Percentiles rank a stretch among this genome's conserved stretches.
phyloP scores from a whole-genome alignment of 1,139 yeast species.

The Sugiyamaella novakii region DNA sequence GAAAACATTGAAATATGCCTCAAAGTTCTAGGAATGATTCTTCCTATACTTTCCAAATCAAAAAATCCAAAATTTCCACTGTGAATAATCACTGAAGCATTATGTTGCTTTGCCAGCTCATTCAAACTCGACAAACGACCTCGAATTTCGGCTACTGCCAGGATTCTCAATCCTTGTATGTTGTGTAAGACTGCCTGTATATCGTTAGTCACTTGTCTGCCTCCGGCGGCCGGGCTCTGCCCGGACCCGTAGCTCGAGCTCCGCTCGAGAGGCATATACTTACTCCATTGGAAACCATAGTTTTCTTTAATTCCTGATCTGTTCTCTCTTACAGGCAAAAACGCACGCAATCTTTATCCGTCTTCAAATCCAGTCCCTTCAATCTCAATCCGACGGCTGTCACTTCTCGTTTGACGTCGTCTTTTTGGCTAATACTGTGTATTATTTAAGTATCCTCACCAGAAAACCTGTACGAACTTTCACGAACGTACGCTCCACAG shows the following conservation, averaged over 20 bases:
- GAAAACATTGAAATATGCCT: conserved; percentile 72
- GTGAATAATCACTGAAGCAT: conserved; percentile 60
- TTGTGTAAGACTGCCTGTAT: conserved; percentile 14
- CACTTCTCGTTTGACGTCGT: not conserved
- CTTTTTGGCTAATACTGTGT: not conserved
- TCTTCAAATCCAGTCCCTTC: not conserved
- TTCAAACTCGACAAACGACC: conserved; percentile 54
- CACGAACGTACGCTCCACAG: too few relatives aligned
- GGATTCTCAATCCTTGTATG: conserved; percentile 46
- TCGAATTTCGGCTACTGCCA: conserved; percentile 59
- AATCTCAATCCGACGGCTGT: too few relatives aligned
- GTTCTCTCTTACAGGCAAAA: too few relatives aligned
- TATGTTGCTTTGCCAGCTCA: conserved; percentile 48
- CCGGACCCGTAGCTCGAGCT: not conserved
- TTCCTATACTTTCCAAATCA: conserved; percentile 58
- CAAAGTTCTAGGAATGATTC: conserved; percentile 46
- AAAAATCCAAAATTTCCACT: conserved; percentile 83
- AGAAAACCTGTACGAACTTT: not conserved
- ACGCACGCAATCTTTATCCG: too few relatives aligned
- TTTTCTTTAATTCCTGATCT: too few relatives aligned
- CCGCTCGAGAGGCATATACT: conserved; percentile 6
- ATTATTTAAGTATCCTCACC: not conserved
- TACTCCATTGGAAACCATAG: conserved; percentile 24
- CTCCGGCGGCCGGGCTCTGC: conserved; percentile 3
- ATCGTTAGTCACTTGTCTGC: conserved; percentile 1